Base-by-base conservation (phyloP, 306 rosid genomes). In the Quercus alba region DNA sequence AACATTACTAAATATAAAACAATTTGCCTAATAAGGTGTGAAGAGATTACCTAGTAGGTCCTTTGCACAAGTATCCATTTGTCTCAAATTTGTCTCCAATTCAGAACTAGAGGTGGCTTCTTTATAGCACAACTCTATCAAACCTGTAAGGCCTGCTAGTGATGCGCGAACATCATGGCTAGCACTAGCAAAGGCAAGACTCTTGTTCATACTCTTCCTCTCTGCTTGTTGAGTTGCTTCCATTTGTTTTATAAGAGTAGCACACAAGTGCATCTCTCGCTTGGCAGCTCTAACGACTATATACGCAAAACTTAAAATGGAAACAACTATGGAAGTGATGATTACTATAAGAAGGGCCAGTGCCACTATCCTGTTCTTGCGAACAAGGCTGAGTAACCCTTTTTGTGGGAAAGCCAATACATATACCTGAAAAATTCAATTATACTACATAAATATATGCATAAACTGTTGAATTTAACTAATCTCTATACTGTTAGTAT, bases 171-270 rank as follows among this genome's bases (percentile, higher is more conserved):
- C 78, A 78, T 92, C 99, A 75, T 92, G 97, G 87, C 92, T 92
- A 11, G 94, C 95, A 35, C 59, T 81, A 1, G 92, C 87, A 67
- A 91, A 88, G 30, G 97, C 97, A 2, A 54, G 73, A n/a, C 89
- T 94, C 81, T 91, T 92, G 28, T 93, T 91, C 87, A 83, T 82
- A 66, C 89, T 90, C 77, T 88, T 92, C 51, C 89, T 81, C 89
- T 91, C 97, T 3, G 98, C 97, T 73, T 89, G 93, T 72, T 88
- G 85, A 0, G 93, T 94, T 31, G 92, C 88, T 80, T 91, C 93
- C 89, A 76, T 84, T 66, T 94, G 94, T 78, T 87, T 88, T 58
- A 91, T 88, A 44, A 91, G 91, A 19, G 89, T 76, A 1, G 90
- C 84, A 56, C 91, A 80, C 79, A 91, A 80, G 61, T 80, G 81